These are phyloP conservation scores for Colletotrichum truncatum DNA, from an alignment of 2,329 filamentous ascomycete species.

Conservation along the genomic window DNA sequence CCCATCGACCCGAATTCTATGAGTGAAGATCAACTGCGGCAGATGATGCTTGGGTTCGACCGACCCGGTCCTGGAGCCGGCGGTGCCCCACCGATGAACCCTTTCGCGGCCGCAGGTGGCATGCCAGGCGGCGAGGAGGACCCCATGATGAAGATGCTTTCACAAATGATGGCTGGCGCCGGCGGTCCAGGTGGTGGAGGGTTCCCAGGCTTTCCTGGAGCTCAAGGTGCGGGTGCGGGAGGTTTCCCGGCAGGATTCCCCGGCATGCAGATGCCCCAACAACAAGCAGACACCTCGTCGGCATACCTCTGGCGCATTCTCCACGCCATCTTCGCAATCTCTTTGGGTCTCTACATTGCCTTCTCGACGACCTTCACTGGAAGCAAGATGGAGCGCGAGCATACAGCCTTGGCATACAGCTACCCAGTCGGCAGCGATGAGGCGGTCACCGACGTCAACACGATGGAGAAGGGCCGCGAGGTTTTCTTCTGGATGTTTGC, in stretches of 20 bases:
- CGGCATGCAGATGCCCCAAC: conserved; percentile 46
- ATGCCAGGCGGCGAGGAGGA: conserved; percentile 56
- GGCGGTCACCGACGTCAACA: conserved; percentile 35
- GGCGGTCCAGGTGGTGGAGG: conserved; percentile 38
- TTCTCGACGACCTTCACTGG: conserved; percentile 75
- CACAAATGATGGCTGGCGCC: conserved; percentile 71
- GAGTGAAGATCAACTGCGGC: conserved; percentile 69
- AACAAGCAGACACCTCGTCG: conserved; percentile 41
- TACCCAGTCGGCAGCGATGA: conserved; percentile 38
- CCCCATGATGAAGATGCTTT: conserved; percentile 70
- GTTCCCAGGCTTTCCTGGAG: conserved; percentile 10
- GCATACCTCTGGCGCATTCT: conserved; percentile 74
- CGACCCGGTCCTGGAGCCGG: conserved; percentile 36
- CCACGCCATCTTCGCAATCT: conserved; percentile 76
- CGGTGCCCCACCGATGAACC: conserved; percentile 36
- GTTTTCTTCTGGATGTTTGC: conserved; percentile 85
- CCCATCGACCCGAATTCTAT: conserved; percentile 45
- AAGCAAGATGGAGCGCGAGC: conserved; percentile 67
- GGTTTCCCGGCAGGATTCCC: conserved; percentile 43
- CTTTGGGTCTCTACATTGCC: conserved; percentile 76
- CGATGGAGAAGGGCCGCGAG: conserved; percentile 48
- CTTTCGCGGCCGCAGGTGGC: conserved; percentile 23
- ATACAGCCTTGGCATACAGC: conserved; percentile 43
- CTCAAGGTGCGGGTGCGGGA: conserved; percentile 35
- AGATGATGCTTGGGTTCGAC: conserved; percentile 71